phyloP scores from a whole-genome alignment of 2,329 filamentous ascomycete species.

The Fusarium chaquense region DNA sequence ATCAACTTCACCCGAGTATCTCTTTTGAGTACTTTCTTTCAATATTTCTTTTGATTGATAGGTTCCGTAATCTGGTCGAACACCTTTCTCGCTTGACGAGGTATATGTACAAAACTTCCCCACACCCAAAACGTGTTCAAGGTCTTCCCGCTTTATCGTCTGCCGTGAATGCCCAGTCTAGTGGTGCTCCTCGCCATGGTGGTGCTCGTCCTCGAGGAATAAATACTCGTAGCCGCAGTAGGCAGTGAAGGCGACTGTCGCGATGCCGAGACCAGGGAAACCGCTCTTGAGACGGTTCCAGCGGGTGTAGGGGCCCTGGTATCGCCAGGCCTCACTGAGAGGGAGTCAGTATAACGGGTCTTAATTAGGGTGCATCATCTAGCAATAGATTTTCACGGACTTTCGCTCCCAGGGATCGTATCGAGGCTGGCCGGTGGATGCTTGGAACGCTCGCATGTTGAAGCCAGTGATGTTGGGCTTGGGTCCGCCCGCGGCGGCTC shows the following conservation, averaged over 20 bases:
- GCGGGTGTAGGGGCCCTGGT: conserved; percentile 87
- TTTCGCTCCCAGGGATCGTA: conserved; percentile 76
- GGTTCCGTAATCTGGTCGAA: conserved; percentile 37
- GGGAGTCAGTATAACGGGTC: conserved; percentile 18
- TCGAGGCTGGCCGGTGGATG: conserved; percentile 71
- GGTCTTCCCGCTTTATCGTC: conserved; percentile 21
- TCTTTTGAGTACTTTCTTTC: background rate
- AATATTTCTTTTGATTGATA: conserved; percentile 39
- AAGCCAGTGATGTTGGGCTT: conserved; percentile 91
- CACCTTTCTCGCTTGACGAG: conserved; percentile 31
- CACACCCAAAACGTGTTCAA: conserved; percentile 18
- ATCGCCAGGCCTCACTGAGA: conserved; percentile 91
- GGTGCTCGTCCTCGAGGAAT: conserved; percentile 81
- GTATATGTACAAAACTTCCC: conserved; percentile 46
- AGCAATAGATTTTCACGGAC: conserved; percentile 58
- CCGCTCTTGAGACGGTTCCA: conserved; percentile 88
- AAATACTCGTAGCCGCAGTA: conserved; percentile 93
- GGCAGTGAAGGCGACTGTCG: conserved; percentile 86
- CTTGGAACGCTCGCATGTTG: conserved; percentile 83
- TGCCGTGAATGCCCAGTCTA: conserved; percentile 52
- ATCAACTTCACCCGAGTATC: background rate
- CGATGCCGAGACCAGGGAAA: conserved; percentile 93
- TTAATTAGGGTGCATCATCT: background rate
- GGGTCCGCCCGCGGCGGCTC: conserved; percentile 63
- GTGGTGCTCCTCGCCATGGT: conserved; percentile 67